Percentiles rank a stretch among this genome's conserved stretches.
Evolutionary conservation across 2,329 filamentous ascomycete genomes (phyloP).

Genomic region (Penicillium sp.): DNA sequence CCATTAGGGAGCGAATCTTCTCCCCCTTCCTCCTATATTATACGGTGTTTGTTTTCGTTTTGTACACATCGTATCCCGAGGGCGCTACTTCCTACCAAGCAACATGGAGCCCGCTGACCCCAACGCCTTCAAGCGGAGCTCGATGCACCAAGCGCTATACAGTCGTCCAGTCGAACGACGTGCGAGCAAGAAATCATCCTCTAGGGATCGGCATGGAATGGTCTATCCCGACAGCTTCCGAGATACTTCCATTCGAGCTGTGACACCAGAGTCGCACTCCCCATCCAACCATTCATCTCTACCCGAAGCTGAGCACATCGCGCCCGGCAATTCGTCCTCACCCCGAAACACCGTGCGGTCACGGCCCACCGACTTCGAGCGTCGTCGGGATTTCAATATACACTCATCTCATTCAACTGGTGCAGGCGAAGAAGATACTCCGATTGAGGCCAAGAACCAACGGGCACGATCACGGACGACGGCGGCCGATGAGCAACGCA

Average conservation of each 20-base stretch:
- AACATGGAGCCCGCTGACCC: constrained; percentile 44
- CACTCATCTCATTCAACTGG: constrained; percentile 28
- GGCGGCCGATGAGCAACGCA: constrained; percentile 43
- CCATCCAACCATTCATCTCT: constrained; percentile 37
- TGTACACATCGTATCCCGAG: constrained; percentile 18
- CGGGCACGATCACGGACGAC: constrained; percentile 42
- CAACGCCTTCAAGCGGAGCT: constrained; percentile 42
- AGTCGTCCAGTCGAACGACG: constrained; percentile 44
- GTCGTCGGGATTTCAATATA: constrained; percentile 32
- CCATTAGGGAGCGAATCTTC: constrained; percentile 23
- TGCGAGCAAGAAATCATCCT: constrained; percentile 48
- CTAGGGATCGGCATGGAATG: constrained; percentile 46
- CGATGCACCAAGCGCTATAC: constrained; percentile 37
- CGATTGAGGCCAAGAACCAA: constrained; percentile 32
- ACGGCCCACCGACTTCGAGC: constrained; percentile 34
- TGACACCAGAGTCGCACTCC: constrained; percentile 44
- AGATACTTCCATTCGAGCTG: constrained; percentile 45
- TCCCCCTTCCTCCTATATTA: constrained; percentile 21
- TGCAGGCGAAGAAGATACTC: constrained; percentile 35
- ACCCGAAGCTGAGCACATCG: constrained; percentile 37
- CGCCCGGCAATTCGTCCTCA: constrained; percentile 34
- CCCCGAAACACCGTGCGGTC: constrained; percentile 37
- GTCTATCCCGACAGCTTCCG: constrained; percentile 47
- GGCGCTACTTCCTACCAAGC: constrained; percentile 12
- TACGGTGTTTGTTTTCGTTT: constrained; percentile 18